These are phyloP conservation scores for Dictyostelium purpureum DNA, from an alignment of 78 protist species.

Conservation along the genomic window DNA sequence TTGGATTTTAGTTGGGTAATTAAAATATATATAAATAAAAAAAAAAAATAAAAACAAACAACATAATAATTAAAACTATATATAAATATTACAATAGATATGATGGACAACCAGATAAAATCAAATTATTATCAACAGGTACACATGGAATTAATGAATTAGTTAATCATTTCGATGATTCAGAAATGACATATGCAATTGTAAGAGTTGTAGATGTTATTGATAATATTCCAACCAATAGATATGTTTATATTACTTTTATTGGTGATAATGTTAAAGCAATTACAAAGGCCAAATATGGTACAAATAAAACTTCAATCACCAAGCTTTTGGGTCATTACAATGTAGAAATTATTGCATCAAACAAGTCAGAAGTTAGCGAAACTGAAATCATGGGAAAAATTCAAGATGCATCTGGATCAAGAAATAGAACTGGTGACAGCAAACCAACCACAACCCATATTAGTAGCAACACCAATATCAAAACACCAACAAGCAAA, in stretches of 20 bases:
- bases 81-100: not conserved
- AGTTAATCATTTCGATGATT: slow-evolving; percentile 20
- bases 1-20: slow-evolving; percentile 52
- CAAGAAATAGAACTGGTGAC: slow-evolving; percentile 70
- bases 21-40: not conserved
- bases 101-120: slow-evolving; percentile 45
- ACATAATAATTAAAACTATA: too few relatives aligned
- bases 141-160: slow-evolving; percentile 56
- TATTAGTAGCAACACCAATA: not conserved
- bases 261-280: slow-evolving; percentile 56
- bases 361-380: not conserved
- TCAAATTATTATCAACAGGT: slow-evolving; percentile 46
- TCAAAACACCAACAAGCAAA: not conserved
- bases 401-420: slow-evolving; percentile 67
- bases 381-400: slow-evolving; percentile 29
- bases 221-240: slow-evolving; percentile 65
- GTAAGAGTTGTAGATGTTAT: slow-evolving; percentile 39
- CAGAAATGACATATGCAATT: slow-evolving; percentile 47
- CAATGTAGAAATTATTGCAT: slow-evolving; percentile 67
- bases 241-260: slow-evolving; percentile 35
- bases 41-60: too few relatives aligned
- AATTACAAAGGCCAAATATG: not conserved
- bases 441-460: not conserved
- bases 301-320: slow-evolving; percentile 20
- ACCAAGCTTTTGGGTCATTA: slow-evolving; percentile 68